Percentiles rank a stretch among this genome's conserved stretches.
These are phyloP conservation scores for Saccharum hybrid DNA, from an alignment of 202 grass and related monocot species.

Conservation along the genomic window DNA sequence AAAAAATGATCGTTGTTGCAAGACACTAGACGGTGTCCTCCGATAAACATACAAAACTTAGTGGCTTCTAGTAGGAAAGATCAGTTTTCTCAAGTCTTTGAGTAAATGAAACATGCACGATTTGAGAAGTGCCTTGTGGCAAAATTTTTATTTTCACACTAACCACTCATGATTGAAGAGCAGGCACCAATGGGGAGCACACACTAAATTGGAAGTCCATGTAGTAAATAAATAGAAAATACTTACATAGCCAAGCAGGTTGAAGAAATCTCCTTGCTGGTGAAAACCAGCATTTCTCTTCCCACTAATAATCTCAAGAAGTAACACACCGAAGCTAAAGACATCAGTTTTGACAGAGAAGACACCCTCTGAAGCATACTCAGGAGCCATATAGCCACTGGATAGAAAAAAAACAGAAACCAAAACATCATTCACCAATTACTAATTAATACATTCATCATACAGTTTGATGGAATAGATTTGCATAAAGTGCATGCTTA, in stretches of 20 bases:
- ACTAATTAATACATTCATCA: background rate
- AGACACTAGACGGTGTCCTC: no score
- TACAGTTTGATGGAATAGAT: background rate
- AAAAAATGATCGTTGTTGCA: no score
- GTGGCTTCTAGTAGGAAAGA: no score
- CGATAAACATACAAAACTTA: no score
- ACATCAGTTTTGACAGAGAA: background rate
- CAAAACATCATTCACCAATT: background rate
- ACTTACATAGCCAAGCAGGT: background rate
- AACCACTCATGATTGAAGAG: background rate
- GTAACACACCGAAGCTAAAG: background rate
- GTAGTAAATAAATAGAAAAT: background rate
- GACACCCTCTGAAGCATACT: background rate
- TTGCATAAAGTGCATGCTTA: background rate
- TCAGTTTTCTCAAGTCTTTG: background rate
- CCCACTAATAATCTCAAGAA: conserved; percentile 16
- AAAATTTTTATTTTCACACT: background rate
- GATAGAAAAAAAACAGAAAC: background rate
- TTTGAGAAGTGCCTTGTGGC: background rate
- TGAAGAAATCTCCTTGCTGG: background rate
- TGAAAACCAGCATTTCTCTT: background rate
- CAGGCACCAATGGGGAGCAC: background rate
- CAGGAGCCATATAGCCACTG: background rate
- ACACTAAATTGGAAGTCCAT: background rate
- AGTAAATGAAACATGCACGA: background rate